A percentile compares a stretch with the other conserved stretches of the same genome.
Evolutionary conservation across 371 early-diverging fungal species (phyloP).

Genomic region (Mucor lusitanicus): DNA sequence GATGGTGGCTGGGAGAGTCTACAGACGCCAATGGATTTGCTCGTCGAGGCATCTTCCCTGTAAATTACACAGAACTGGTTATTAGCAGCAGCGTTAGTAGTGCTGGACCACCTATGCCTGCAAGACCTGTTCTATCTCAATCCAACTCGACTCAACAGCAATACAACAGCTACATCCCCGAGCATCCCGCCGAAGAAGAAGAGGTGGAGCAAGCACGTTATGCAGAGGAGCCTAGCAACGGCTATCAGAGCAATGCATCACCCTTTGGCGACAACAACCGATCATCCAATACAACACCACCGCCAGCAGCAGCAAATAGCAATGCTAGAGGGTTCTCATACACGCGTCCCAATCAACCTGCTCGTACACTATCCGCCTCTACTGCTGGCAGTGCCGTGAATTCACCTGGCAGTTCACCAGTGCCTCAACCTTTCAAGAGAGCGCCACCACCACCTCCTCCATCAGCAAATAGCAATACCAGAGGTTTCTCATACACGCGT

Average conservation of each 20-base stretch:
- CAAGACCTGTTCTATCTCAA: slow-evolving; percentile 7
- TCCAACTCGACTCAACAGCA: neutral
- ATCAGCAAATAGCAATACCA: no score
- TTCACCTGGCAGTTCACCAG: slow-evolving; percentile 13
- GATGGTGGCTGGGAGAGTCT: slow-evolving; percentile 88
- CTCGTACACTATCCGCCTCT: slow-evolving; percentile 1
- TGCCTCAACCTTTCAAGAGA: slow-evolving; percentile 2
- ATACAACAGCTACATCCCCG: neutral
- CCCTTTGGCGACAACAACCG: slow-evolving; percentile 9
- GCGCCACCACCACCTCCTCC: slow-evolving; percentile 19
- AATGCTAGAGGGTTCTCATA: neutral
- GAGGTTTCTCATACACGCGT: no score
- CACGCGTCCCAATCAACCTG: slow-evolving; percentile 8
- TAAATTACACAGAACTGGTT: slow-evolving; percentile 67
- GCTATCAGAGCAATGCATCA: neutral
- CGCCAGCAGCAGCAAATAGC: neutral
- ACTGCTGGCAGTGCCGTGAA: neutral
- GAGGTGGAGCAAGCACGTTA: neutral
- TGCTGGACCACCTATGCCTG: slow-evolving; percentile 19
- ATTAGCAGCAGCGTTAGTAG: neutral
- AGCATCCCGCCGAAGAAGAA: neutral
- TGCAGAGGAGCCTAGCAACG: neutral
- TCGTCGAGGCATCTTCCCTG: slow-evolving; percentile 79
- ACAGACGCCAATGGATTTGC: slow-evolving; percentile 19
- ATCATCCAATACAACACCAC: neutral